Evolutionary conservation across 202 grass and related monocot species (phyloP).

Genomic region (Miscanthus sacchariflorus): DNA sequence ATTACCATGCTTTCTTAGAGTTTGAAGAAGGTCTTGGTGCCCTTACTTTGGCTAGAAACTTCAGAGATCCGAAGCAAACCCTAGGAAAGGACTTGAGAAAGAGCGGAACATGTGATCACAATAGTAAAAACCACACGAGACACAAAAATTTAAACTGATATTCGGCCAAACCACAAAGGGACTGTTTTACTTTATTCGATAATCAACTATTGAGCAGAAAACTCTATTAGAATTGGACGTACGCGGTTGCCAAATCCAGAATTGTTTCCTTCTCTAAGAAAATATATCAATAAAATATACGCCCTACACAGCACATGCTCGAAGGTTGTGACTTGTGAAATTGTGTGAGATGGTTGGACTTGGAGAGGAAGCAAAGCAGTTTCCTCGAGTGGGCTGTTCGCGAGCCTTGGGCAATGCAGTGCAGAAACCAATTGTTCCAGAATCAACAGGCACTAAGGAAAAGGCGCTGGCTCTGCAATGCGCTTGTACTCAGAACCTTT

Average conservation of each 20-base stretch:
- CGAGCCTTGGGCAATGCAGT: neutral
- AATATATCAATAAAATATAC: neutral
- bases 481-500: neutral
- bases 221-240: no score
- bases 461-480: neutral
- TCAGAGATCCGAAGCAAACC: no score
- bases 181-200: no score
- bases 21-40: no score
- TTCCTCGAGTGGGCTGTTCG: neutral
- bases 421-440: neutral
- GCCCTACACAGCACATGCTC: neutral
- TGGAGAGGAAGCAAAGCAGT: neutral
- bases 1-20: no score
- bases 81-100: no score
- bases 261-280: no score
- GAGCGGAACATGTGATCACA: no score
- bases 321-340: neutral
- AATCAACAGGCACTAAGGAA: neutral
- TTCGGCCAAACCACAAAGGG: neutral
- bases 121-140: neutral
- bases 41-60: no score
- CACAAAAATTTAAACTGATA: neutral
- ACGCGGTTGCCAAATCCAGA: no score
- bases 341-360: neutral
- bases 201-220: no score